Evolutionary conservation across 352 stramenopile species (phyloP).

Genomic region (Globisporangium radiosum): DNA sequence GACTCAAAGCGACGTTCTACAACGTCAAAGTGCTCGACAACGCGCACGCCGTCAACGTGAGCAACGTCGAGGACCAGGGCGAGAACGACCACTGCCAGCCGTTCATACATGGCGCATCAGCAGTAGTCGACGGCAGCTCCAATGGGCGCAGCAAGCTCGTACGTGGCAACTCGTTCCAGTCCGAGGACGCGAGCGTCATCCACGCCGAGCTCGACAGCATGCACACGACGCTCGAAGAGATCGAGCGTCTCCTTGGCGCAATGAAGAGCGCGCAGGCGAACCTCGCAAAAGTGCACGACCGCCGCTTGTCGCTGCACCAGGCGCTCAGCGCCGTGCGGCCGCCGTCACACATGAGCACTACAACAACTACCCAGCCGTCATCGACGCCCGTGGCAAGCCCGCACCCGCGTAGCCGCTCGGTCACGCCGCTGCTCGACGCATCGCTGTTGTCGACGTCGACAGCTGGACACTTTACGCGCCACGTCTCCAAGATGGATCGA

Average conservation of each 20-base stretch:
- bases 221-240: conserved; percentile 34
- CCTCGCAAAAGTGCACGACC: conserved; percentile 34
- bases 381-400: conserved; percentile 3
- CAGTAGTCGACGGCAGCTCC: neutral
- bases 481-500: conserved; percentile 2
- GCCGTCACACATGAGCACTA: neutral
- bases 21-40: conserved; percentile 71
- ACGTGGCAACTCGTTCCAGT: conserved; percentile 33
- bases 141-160: conserved; percentile 17
- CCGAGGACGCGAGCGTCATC: conserved; percentile 33
- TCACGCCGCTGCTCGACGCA: conserved; percentile 3
- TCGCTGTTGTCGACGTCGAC: neutral
- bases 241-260: conserved; percentile 30
- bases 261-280: conserved; percentile 31
- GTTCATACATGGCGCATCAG: conserved; percentile 28
- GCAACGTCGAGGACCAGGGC: conserved; percentile 31
- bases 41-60: conserved; percentile 47
- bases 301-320: conserved; percentile 33
- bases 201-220: conserved; percentile 43
- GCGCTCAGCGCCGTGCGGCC: conserved; percentile 16
- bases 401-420: neutral
- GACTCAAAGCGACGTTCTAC: conserved; percentile 34
- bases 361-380: neutral
- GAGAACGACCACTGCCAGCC: conserved; percentile 20
- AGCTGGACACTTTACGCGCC: neutral